These are phyloP conservation scores for Fusarium robinianum DNA, from an alignment of 2,329 filamentous ascomycete genomes.

Conservation along the genomic window DNA sequence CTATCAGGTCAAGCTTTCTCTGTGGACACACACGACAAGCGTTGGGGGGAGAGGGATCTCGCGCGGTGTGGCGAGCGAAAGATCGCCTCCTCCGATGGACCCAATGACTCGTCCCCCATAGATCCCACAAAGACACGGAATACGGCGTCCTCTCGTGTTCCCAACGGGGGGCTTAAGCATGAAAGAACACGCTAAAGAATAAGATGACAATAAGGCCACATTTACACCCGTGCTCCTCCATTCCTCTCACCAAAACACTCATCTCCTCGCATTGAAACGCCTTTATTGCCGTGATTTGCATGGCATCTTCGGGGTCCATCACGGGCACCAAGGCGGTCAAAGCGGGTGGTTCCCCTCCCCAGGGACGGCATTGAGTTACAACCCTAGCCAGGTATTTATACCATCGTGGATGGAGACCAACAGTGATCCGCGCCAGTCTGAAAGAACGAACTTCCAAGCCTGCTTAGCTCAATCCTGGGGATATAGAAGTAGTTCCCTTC, in stretches of 20 bases:
- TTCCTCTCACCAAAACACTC: conserved; percentile 18
- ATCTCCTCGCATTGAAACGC: conserved; percentile 29
- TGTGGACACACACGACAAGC: too few relatives aligned
- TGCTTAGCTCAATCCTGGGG: too few relatives aligned
- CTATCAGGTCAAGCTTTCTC: too few relatives aligned
- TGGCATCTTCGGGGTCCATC: conserved; percentile 30
- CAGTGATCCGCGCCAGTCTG: conserved; percentile 21
- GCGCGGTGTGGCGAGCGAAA: too few relatives aligned
- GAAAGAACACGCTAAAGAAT: too few relatives aligned
- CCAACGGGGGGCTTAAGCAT: conserved; percentile 4
- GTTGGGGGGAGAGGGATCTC: too few relatives aligned
- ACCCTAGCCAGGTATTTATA: conserved; percentile 26
- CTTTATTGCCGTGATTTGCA: conserved; percentile 23
- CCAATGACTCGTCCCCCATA: too few relatives aligned
- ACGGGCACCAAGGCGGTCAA: conserved; percentile 35
- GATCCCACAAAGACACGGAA: too few relatives aligned
- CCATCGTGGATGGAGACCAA: conserved; percentile 23
- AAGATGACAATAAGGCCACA: conserved; percentile 18
- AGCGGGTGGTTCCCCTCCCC: conserved; percentile 26
- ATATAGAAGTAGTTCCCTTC: too few relatives aligned
- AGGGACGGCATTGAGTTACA: conserved; percentile 33
- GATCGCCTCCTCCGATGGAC: too few relatives aligned
- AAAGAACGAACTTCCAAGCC: too few relatives aligned
- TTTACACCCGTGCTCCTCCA: conserved; percentile 2
- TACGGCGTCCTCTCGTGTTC: too few relatives aligned